These are phyloP conservation scores for Delonix regia DNA, from an alignment of 306 rosid species.

Conservation along the genomic window DNA sequence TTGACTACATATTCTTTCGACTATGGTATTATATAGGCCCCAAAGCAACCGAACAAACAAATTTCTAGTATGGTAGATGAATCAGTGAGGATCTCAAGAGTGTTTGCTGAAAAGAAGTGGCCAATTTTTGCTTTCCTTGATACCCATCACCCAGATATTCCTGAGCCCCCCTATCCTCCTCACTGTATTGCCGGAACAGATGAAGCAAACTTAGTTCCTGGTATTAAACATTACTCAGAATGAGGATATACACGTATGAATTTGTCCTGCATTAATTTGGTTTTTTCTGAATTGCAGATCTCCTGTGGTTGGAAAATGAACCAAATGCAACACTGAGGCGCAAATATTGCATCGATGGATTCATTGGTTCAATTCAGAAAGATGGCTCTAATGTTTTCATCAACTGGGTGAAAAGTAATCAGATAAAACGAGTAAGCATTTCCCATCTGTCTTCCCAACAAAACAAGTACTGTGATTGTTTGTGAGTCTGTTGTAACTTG, in stretches of 20 bases:
- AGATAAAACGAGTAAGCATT: constrained; percentile 69
- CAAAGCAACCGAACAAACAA: constrained; percentile 56
- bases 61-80: constrained; percentile 76
- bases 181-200: constrained; percentile 82
- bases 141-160: constrained; percentile 75
- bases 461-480: neutral
- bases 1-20: neutral
- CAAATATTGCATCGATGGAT: constrained; percentile 88
- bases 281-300: constrained; percentile 48
- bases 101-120: constrained; percentile 74
- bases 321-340: constrained; percentile 75
- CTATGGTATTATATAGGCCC: constrained; percentile 63
- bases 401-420: constrained; percentile 82
- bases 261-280: neutral
- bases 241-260: neutral
- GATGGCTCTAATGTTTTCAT: constrained; percentile 82
- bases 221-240: constrained; percentile 40
- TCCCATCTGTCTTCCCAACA: neutral
- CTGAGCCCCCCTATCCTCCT: constrained; percentile 88
- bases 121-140: constrained; percentile 82
- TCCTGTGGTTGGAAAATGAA: constrained; percentile 81
- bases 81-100: constrained; percentile 58
- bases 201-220: constrained; percentile 78
- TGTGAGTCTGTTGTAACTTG: neutral
- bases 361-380: constrained; percentile 58